These are phyloP conservation scores for Cenchrus purpureus DNA, from an alignment of 176 grass and related monocot genomes.

Conservation along the genomic window DNA sequence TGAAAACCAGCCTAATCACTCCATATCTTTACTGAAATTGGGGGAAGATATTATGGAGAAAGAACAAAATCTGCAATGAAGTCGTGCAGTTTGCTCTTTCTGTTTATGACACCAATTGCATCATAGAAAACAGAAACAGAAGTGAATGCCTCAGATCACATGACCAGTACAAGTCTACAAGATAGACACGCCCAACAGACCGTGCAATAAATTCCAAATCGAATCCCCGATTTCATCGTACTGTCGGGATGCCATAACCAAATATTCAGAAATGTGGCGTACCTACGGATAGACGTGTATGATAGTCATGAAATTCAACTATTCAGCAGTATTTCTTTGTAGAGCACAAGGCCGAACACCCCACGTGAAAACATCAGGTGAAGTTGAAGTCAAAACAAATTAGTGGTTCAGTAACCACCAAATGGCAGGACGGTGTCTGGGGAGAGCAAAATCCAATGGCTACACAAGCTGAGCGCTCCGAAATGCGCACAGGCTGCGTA, in stretches of 20 bases:
- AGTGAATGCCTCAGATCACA: conserved; percentile 27
- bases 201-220: conserved; percentile 42
- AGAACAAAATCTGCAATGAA: not conserved
- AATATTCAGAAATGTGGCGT: conserved; percentile 18
- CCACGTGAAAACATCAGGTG: conserved; percentile 42
- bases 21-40: not conserved
- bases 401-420: conserved; percentile 27
- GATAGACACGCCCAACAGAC: not conserved
- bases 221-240: conserved; percentile 2
- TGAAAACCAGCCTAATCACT: not conserved
- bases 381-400: conserved; percentile 21
- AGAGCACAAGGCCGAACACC: not conserved
- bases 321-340: not conserved
- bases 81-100: not conserved
- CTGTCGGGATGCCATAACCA: not conserved
- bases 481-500: not conserved
- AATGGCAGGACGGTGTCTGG: conserved; percentile 18
- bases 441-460: conserved; percentile 18
- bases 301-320: not conserved
- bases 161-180: not conserved
- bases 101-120: not conserved
- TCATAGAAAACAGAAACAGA: not conserved
- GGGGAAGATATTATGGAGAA: not conserved
- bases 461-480: not conserved
- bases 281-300: not conserved